Percentiles rank a stretch among this genome's conserved stretches.
phyloP scores from a whole-genome alignment of 208 protist genomes.

The Trypanosoma platydactyli region DNA sequence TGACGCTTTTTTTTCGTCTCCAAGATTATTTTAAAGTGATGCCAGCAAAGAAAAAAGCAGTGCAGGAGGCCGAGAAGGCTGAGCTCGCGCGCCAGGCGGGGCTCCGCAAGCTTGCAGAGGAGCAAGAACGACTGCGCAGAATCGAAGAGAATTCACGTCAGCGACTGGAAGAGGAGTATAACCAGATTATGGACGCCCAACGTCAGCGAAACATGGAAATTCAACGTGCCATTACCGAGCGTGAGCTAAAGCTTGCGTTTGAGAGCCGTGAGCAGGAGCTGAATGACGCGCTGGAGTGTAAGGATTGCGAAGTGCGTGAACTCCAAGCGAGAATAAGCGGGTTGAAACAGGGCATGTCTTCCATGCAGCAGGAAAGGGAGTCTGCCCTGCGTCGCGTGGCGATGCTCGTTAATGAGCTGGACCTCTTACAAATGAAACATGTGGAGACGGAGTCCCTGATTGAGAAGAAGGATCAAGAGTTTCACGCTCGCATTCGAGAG shows the following conservation, averaged over 20 bases:
- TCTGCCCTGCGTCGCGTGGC: slow-evolving; percentile 57
- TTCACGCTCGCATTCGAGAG: slow-evolving; percentile 26
- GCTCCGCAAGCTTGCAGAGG: slow-evolving; percentile 43
- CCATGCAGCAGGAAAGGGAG: slow-evolving; percentile 64
- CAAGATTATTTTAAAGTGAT: slow-evolving; percentile 34
- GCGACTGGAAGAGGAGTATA: slow-evolving; percentile 66
- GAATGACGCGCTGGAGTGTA: slow-evolving; percentile 32
- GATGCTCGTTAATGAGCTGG: slow-evolving; percentile 73
- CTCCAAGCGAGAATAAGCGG: slow-evolving; percentile 48
- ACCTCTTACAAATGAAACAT: slow-evolving; percentile 56
- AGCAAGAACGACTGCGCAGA: slow-evolving; percentile 50
- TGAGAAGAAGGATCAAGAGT: slow-evolving; percentile 31
- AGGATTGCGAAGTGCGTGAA: slow-evolving; percentile 44
- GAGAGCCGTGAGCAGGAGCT: slow-evolving; percentile 58
- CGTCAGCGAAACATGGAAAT: slow-evolving; percentile 51
- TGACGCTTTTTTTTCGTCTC: neutral
- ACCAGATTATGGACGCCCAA: slow-evolving; percentile 42
- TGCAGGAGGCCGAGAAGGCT: slow-evolving; percentile 37
- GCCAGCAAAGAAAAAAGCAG: slow-evolving; percentile 35
- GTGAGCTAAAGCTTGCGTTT: slow-evolving; percentile 40
- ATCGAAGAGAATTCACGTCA: slow-evolving; percentile 57
- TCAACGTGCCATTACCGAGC: slow-evolving; percentile 47
- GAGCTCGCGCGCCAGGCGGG: slow-evolving; percentile 44
- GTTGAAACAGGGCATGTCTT: slow-evolving; percentile 46
- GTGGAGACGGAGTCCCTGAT: slow-evolving; percentile 39